Base-by-base conservation (phyloP, 306 rosid genomes). In the Phaseolus lunatus region DNA sequence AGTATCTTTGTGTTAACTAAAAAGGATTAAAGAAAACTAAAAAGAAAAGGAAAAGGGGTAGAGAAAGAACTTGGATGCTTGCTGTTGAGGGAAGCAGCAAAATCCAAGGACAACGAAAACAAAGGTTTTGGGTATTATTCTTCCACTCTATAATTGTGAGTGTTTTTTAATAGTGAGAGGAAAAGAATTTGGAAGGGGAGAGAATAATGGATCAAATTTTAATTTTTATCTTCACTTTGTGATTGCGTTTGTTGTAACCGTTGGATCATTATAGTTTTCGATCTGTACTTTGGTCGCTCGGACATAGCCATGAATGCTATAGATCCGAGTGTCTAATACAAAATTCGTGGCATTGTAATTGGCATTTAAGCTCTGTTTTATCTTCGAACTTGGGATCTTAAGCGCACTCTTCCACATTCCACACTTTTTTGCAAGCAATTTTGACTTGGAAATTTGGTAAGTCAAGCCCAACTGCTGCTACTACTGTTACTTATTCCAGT, bases 321-420 rank as follows among this genome's bases (percentile, higher is more conserved):
- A 86, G 97, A 92, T 92, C 92, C 96, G 85, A 75, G 48, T 75
- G 68, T 78, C 79, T 48, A 50, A 68, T 54, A 22, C 85, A 19
- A 45, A 85, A 76, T 82, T 88, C 82, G 69, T 83, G 72, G 77
- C 86, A 64, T 81, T 77, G 88, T 39, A 53, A 52, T 49, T 75
- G 80, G 62, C 85, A 26, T 82, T 80, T 66, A 68, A 64, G 69
- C 75, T 77, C 62, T 50, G 59, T 70, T 68, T 62, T 64, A 47
- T 68, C 53, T 76, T 70, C 81, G 56, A 78, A 72, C 20, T 31
- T 61, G 67, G 67, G 93, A 87, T 87, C 92, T 57, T 72, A 54
- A 75, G 78, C 61, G 22, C 44, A 61, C 13, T 61, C 67, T 61
- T 61, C 67, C 13, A 61, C 23, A 31, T 61, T 59, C 44, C n/a